Base-by-base conservation (phyloP, 768 basidiomycete genomes). In the Daedaleopsis nitida region DNA sequence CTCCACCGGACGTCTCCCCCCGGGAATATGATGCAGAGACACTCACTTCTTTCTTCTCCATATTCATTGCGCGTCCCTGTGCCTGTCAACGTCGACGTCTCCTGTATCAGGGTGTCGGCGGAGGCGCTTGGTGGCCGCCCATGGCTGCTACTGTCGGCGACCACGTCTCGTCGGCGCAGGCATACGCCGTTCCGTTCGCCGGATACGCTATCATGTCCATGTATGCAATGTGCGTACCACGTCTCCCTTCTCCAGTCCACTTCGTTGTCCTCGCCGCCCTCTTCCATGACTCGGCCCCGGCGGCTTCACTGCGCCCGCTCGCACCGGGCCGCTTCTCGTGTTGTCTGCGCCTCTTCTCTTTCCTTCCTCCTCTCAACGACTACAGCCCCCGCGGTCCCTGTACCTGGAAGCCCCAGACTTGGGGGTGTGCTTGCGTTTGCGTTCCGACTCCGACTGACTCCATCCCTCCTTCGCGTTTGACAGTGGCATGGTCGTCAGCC, bases 91-190 rank as follows among this genome's bases (percentile, higher is more conserved):
- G 54, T 5, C 43, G 13, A 16, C 56, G 32, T 55, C 5, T 42
- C n/a, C 53, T 39, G 32, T 43, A 35, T 32, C 23, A 81, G 80
- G 81, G 84, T 53, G 84, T 86, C 48, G 85, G 83, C 57, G 85
- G 85, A 49, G 86, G 86, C 37, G 86, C 85, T n/a, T 87, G 84
- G 86, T 87, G 83, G 70, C 86, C 86, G 2, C 76, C 84, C 12
- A 84, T 85, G 7, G 85, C 87, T 64, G 86, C 79, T 17, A 75
- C 77, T 16, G 72, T 87, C 47, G 85, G 83, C 5, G 83, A 86
- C 68, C 69, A 68, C 43, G 78, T 73, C 59, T 48, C 54, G 38
- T 83, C 82, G 3, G 77, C 80, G 21, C 77, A 76, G 57, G 87
- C 86, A 19, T 87, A 87, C 67, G 77, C 86, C 44, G 83, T 87